Base-by-base conservation (phyloP, 2,329 filamentous ascomycete genomes). In the Hymenoscyphus repandus region DNA sequence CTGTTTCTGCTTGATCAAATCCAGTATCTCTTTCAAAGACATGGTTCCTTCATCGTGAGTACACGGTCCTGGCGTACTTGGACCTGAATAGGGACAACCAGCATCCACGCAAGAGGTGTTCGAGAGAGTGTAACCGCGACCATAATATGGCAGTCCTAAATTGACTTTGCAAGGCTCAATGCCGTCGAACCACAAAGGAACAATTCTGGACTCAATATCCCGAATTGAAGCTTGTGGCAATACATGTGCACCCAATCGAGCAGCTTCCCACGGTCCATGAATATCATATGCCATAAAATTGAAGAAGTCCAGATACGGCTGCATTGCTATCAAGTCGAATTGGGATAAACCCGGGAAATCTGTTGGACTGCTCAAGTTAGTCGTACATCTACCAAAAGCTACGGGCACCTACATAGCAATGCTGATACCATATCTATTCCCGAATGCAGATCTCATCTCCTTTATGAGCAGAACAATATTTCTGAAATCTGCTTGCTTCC, bases 61-160 rank as follows among this genome's bases (percentile, higher is more conserved):
- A 50, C 68, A 70, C 9, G 47, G 48, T 2, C 69, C 67, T 17
- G 62, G 47, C 6, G 57, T 57, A 20, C 47, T 58, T 0, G 41
- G 47, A 20, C 58, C 51, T 3, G 47, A 32, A 36, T 64, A 64
- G 6, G 58, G 53, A 53, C 66, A 66, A 2, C 59, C 56, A 3
- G 62, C 41, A 15, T 54, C 60, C 32, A 52, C 60, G 50, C 61
- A 65, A 3, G 37, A 47, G 0, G 49, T 39, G 41, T 62, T 56
- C 2, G 50, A 42, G 3, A 66, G 48, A 0, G 70, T 76, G 41
- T 71, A 77, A 1, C 71, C 68, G 5, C 74, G 64, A 0, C 74
- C 74, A 47, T 79, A 79, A 43, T 67, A 69, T 1, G 73, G 73
- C 1, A 76, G 48, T 0, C 75, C 76, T 2, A 78, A 58, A 49